phyloP scores from a whole-genome alignment of 192 early-diverging fungal genomes.

The Chytriomyces confervae region DNA sequence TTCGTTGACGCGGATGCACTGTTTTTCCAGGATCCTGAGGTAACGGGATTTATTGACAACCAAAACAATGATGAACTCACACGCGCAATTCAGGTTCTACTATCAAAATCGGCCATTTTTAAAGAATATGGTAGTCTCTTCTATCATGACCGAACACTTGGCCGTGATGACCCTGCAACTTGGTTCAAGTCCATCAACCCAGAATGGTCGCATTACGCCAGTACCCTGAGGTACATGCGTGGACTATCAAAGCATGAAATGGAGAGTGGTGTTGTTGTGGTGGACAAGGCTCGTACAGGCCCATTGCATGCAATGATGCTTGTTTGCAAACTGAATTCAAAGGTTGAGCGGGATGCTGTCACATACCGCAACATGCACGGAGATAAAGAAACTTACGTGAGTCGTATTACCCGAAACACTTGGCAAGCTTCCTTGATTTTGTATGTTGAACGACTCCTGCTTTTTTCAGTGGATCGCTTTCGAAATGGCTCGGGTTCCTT shows the following conservation, averaged over 20 bases:
- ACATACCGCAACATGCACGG: slow-evolving; percentile 33
- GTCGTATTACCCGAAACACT: background rate
- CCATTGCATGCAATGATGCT: slow-evolving; percentile 60
- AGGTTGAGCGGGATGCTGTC: slow-evolving; percentile 25
- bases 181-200: slow-evolving; percentile 64
- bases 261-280: slow-evolving; percentile 70
- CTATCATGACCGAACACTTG: slow-evolving; percentile 59
- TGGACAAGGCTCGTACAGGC: slow-evolving; percentile 59
- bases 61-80: background rate
- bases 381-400: slow-evolving; percentile 63
- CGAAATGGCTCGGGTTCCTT: slow-evolving; percentile 67
- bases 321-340: slow-evolving; percentile 61
- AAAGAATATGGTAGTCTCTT: slow-evolving; percentile 59
- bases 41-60: background rate
- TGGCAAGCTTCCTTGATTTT: background rate
- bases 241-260: slow-evolving; percentile 58
- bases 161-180: slow-evolving; percentile 30
- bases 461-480: slow-evolving; percentile 55
- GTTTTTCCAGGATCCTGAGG: slow-evolving; percentile 65
- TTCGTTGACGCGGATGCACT: slow-evolving; percentile 76
- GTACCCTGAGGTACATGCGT: slow-evolving; percentile 50
- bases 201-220: slow-evolving; percentile 49
- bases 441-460: background rate
- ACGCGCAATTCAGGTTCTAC: slow-evolving; percentile 34
- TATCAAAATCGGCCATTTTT: slow-evolving; percentile 44